These are phyloP conservation scores for Hydrangea macrophylla DNA, from an alignment of 148 eudicot genomes.

Conservation along the genomic window DNA sequence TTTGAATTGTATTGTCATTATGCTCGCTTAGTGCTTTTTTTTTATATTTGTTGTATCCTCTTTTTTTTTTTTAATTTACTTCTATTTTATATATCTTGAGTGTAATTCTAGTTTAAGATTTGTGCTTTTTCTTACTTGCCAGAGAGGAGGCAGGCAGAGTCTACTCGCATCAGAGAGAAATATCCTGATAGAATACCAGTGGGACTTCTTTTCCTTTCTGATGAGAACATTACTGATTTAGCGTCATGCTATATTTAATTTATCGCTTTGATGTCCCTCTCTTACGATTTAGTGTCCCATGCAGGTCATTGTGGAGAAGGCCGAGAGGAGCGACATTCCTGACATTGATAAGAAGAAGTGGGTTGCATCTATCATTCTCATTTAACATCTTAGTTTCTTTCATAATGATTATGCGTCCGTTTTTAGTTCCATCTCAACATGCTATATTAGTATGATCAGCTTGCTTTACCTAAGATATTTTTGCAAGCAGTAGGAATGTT, in stretches of 20 bases:
- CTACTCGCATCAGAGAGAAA: conserved; percentile 53
- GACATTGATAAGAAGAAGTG: conserved; percentile 69
- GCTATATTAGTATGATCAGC: too few species aligned
- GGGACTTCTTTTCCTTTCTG: conserved; percentile 9
- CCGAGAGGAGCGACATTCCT: conserved; percentile 48
- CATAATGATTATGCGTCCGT: too few species aligned
- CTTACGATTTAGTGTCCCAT: conserved; percentile 1
- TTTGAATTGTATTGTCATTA: too few species aligned
- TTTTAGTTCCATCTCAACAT: too few species aligned
- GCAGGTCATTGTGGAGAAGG: conserved; percentile 62
- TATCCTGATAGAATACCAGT: conserved; percentile 68
- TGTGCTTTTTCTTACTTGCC: not conserved
- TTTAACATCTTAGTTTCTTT: not conserved
- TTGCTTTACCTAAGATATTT: too few species aligned
- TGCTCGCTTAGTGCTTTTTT: too few species aligned
- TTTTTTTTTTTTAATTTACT: not conserved
- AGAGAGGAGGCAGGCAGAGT: conserved; percentile 57
- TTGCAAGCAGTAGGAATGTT: too few species aligned
- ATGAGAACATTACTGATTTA: too few species aligned
- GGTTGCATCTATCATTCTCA: conserved; percentile 13
- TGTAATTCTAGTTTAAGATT: not conserved
- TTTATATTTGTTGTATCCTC: not conserved
- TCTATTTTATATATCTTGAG: too few species aligned
- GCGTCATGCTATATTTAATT: too few species aligned
- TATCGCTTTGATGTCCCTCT: not conserved